phyloP scores from a whole-genome alignment of 495 filamentous ascomycete genomes.

The Tirmania nivea region DNA sequence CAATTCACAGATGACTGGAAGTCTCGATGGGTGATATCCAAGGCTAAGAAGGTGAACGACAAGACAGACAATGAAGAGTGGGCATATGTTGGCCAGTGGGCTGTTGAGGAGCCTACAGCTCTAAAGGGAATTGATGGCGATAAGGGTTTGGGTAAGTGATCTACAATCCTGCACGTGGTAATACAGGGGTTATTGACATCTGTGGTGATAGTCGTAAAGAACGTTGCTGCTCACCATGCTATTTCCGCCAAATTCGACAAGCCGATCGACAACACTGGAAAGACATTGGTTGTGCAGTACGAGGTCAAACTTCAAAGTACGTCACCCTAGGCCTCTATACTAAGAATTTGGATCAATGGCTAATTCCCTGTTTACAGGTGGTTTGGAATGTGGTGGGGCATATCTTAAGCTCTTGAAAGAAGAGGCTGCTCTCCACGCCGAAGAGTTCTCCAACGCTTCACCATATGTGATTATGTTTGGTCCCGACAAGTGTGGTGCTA shows the following conservation, averaged over 20 bases:
- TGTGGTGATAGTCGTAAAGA: constrained; percentile 54
- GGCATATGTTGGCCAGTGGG: constrained; percentile 93
- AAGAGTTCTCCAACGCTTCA: constrained; percentile 93
- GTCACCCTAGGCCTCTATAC: constrained; percentile 17
- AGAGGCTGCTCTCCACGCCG: constrained; percentile 85
- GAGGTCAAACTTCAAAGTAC: constrained; percentile 97
- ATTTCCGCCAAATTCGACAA: constrained; percentile 98
- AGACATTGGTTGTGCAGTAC: constrained; percentile 93
- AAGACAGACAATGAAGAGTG: constrained; percentile 77
- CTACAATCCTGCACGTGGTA: not conserved
- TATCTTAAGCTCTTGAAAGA: constrained; percentile 98
- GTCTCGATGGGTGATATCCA: constrained; percentile 70
- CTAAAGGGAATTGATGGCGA: constrained; percentile 90
- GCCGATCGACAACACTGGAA: constrained; percentile 90
- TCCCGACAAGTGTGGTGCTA: constrained; percentile 96
- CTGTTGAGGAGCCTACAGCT: constrained; percentile 82
- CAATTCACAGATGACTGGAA: constrained; percentile 97
- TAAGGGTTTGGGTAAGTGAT: constrained; percentile 44
- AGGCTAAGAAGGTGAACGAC: constrained; percentile 71
- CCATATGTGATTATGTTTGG: constrained; percentile 99
- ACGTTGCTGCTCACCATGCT: constrained; percentile 89
- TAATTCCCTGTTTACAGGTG: constrained; percentile 33
- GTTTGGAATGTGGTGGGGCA: constrained; percentile 93
- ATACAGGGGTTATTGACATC: constrained; percentile 1
- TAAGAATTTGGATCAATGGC: constrained; percentile 1